Base-by-base conservation (phyloP, 306 rosid genomes). In the Prunus mume region DNA sequence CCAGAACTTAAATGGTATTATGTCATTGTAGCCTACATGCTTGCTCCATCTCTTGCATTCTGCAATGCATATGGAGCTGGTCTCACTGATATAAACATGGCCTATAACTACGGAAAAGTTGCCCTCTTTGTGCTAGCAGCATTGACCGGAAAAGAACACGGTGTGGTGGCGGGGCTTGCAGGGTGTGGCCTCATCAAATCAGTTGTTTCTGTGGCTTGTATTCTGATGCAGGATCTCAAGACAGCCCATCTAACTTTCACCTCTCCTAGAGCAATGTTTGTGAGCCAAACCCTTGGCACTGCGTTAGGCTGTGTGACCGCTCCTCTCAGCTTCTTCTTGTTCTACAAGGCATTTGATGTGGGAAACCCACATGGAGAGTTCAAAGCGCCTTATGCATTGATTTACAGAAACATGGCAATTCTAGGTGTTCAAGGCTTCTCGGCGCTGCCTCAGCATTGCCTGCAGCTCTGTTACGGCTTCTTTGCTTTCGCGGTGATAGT, bases 61-160 rank as follows among this genome's bases (percentile, higher is more conserved):
- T 95, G 99, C 76, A 95, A 95, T 51, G 97, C 97, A 18, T 95
- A 84, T 30, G 99, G 99, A 55, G 89, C 97, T 12, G 97, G 99
- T n/a, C 91, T 95, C 17, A 92, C 99, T 0, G 97, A 95, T 58
- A 88, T 95, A 11, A 95, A 95, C 92, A 92, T 95, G 97, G 92
- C 97, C 69, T 95, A 95, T 76, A 92, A 95, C 78, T 95, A 95
- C 47, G 99, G 97, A 0, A 95, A 95, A 76, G 96, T 89, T 17
- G 97, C 91, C 18, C 97, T 92, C 30, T 92, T 95, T 47, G 49
- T 85, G 19, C 83, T 95, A 13, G 99, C 97, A 1, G 91, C 99
- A 7, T 1, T 88, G 5, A 76, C 76, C 2, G 87, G 89, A 6
- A 88, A 81, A 43, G 78, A 81, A 38, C 74, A 83, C 12, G 91